Evolutionary conservation across 2,329 filamentous ascomycete genomes (phyloP), one percentile per base, ranked within the genome.

Genomic region (Acrodontium crateriforme): DNA sequence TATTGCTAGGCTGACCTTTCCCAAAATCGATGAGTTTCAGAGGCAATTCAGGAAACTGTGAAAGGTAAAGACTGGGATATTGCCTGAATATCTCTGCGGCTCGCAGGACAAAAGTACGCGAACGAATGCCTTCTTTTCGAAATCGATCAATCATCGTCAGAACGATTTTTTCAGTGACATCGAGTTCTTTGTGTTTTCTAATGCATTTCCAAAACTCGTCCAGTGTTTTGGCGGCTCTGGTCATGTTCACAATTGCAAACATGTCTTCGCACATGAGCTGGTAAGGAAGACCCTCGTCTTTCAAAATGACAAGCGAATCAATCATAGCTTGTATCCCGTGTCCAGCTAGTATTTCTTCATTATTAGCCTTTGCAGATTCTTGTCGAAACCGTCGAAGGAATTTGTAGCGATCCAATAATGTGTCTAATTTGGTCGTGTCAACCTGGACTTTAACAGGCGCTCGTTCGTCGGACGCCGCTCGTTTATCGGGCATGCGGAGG

Each of bases 31-130:
- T 36, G 8, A 47, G 32, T 16, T 31, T 25, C 7, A 46, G 18
- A 2, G 44, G 31, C 2, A 50, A 37, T 8, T 41, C 34, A 11
- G 32, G 33, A 29, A 30, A 38, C 3, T 28, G 17, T 7, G 36
- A 34, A n/a, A 42, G 26, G 13, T 39, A 35, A 4, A 46, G 17
- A 7, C 29, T 31, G 8, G 35, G 29, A 9, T 32, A 10, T 9
- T 28, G 17, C 3, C 24, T 22, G 27, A 49, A 49, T 16, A 47
- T 22, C 9, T 25, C n/a, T 10, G n/a, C n/a, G n/a, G n/a, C 32
- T 25, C 4, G 46, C 47, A 16, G 27, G 34, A 6, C 3, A 5
- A 5, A 35, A n/a, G 6, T 29, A 13, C 20, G n/a, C 16, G 25
- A 10, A 3, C 26, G 16, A 8, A 30, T 20, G 3, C 22, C 14